Percentiles rank a stretch among this genome's conserved stretches.
Conservation (phyloP, 1,139 yeast species). For the Taiozyma onychis region DNA sequence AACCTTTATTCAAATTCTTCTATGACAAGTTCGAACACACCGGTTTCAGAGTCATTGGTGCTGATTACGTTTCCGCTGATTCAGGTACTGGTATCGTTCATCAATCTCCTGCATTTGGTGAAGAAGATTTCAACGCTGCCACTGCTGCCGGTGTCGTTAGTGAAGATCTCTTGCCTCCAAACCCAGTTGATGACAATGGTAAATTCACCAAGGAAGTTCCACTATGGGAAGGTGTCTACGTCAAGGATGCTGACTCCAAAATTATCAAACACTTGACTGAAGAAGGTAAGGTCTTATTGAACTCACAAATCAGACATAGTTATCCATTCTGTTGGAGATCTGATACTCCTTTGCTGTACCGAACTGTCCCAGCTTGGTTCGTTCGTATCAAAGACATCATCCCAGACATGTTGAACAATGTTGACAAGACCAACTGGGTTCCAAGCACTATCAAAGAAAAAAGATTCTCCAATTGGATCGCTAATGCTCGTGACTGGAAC, state of each 20-base stretch:
- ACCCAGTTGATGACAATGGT: slow-evolving; percentile 93
- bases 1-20: slow-evolving; percentile 80
- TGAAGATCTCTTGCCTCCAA: slow-evolving; percentile 73
- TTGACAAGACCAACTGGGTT: slow-evolving; percentile 90
- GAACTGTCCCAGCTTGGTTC: slow-evolving; percentile 98
- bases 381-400: slow-evolving; percentile 82
- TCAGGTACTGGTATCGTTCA: slow-evolving; percentile 99
- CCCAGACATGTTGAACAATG: slow-evolving; percentile 85
- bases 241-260: slow-evolving; percentile 91
- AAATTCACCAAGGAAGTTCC: slow-evolving; percentile 67
- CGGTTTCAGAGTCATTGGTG: slow-evolving; percentile 79
- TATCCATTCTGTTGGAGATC: slow-evolving; percentile 99
- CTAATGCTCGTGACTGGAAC: slow-evolving; percentile 99
- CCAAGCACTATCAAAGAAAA: slow-evolving; percentile 87
- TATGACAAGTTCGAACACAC: slow-evolving; percentile 65
- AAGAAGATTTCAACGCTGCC: slow-evolving; percentile 89
- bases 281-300: slow-evolving; percentile 67
- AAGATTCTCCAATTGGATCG: slow-evolving; percentile 95
- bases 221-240: slow-evolving; percentile 78
- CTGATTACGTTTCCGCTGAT: slow-evolving; percentile 82
- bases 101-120: slow-evolving; percentile 99
- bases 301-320: slow-evolving; percentile 85
- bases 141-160: slow-evolving; percentile 66
- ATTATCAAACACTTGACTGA: slow-evolving; percentile 83
- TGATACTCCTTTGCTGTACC: slow-evolving; percentile 92